Evolutionary conservation across 2,329 filamentous ascomycete species (phyloP).

Genomic region (Fusarium sp.): DNA sequence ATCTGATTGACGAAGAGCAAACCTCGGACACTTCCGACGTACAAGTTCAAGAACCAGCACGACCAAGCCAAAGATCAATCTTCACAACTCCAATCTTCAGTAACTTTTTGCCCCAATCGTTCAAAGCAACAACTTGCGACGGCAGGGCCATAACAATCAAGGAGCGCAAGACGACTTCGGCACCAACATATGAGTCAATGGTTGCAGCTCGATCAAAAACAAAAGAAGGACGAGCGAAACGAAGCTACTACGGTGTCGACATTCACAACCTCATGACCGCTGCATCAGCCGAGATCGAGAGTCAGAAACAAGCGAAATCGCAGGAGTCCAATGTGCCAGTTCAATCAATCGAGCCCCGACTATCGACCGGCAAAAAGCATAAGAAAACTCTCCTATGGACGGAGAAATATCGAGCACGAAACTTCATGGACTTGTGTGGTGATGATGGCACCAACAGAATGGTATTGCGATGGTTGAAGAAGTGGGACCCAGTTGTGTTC

Average conservation of each 20-base stretch:
- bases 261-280: slow-evolving; percentile 85
- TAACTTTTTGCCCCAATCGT: slow-evolving; percentile 45
- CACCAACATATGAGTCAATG: slow-evolving; percentile 72
- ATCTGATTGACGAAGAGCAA: slow-evolving; percentile 1
- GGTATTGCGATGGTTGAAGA: slow-evolving; percentile 92
- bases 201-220: slow-evolving; percentile 75
- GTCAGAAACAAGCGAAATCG: slow-evolving; percentile 44
- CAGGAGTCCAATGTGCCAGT: slow-evolving; percentile 50
- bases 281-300: slow-evolving; percentile 69
- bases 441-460: slow-evolving; percentile 93
- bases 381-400: slow-evolving; percentile 82
- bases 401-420: slow-evolving; percentile 93
- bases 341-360: slow-evolving; percentile 56
- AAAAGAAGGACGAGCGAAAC: slow-evolving; percentile 74
- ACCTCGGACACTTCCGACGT: neutral
- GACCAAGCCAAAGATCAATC: slow-evolving; percentile 38
- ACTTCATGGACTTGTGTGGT: slow-evolving; percentile 92
- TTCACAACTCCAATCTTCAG: slow-evolving; percentile 46
- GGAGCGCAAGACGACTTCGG: slow-evolving; percentile 59
- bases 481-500: slow-evolving; percentile 93
- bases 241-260: slow-evolving; percentile 90
- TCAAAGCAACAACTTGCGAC: slow-evolving; percentile 64
- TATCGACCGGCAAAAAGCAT: slow-evolving; percentile 50
- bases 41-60: slow-evolving; percentile 22
- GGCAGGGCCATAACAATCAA: slow-evolving; percentile 68